A percentile compares a stretch with the other conserved stretches of the same genome.
Conservation (phyloP, 129 eudicot species). For the Artemisia annua region DNA sequence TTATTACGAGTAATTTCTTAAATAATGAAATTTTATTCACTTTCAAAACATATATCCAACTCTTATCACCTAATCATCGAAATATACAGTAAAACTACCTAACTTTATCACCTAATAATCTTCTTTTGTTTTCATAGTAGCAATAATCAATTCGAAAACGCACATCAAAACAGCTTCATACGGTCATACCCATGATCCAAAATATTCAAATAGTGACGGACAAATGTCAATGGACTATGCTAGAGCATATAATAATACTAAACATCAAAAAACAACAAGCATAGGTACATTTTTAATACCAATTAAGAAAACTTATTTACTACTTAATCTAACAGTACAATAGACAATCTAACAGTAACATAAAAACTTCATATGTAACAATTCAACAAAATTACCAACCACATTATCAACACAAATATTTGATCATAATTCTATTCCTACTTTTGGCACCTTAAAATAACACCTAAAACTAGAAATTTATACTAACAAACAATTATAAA, state of each 20-base stretch:
- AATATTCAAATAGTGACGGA: not conserved
- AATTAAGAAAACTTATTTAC: too few relatives aligned
- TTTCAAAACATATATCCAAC: not conserved
- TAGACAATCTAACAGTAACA: constrained; percentile 20
- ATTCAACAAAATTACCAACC: constrained; percentile 4
- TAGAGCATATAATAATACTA: not conserved
- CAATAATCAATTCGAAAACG: not conserved
- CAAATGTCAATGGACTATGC: not conserved
- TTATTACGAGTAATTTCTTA: too few relatives aligned
- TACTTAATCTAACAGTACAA: constrained; percentile 1
- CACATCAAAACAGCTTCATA: too few relatives aligned
- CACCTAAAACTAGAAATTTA: not conserved
- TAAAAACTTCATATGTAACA: not conserved
- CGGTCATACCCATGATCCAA: too few relatives aligned
- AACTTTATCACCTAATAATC: too few relatives aligned
- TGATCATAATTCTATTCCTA: too few relatives aligned
- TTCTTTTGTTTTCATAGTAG: not conserved
- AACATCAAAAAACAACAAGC: not conserved
- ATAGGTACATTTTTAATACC: not conserved
- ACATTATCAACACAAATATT: not conserved
- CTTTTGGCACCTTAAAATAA: not conserved
- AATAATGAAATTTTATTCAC: too few relatives aligned
- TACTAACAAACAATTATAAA: not conserved
- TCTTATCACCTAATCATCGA: not conserved
- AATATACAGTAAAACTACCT: too few relatives aligned